Evolutionary conservation across 2,329 filamentous ascomycete species (phyloP).

Genomic region (Penicillium sp.): DNA sequence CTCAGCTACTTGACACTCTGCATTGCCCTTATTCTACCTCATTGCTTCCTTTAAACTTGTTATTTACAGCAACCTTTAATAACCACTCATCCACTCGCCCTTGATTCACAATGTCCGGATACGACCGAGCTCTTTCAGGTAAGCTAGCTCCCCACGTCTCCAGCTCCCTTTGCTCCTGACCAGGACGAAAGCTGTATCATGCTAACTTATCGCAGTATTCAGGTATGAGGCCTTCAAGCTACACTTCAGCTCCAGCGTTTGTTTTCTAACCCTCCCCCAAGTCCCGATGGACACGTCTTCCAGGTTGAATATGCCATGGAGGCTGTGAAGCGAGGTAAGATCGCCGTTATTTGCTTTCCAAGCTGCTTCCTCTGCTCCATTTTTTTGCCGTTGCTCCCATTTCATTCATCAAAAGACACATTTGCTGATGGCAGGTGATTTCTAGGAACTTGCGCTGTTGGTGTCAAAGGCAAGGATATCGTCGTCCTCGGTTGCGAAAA

Average conservation of each 20-base stretch:
- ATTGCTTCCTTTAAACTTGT: slow-evolving; percentile 1
- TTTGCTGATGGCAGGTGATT: slow-evolving; percentile 6
- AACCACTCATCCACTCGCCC: slow-evolving; percentile 5
- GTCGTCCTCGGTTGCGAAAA: slow-evolving; percentile 98
- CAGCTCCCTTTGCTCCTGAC: slow-evolving; percentile 33
- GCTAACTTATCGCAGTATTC: slow-evolving; percentile 69
- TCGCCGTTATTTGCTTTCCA: slow-evolving; percentile 13
- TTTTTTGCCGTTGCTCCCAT: background rate
- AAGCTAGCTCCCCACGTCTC: slow-evolving; percentile 38
- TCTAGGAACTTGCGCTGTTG: slow-evolving; percentile 91
- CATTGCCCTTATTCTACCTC: slow-evolving; percentile 8
- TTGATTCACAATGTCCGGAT: slow-evolving; percentile 69
- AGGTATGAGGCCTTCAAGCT: slow-evolving; percentile 53
- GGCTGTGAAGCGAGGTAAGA: slow-evolving; percentile 90
- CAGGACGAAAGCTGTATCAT: slow-evolving; percentile 21
- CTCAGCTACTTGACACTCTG: slow-evolving; percentile 15
- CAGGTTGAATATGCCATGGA: slow-evolving; percentile 99
- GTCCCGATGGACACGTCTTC: slow-evolving; percentile 98
- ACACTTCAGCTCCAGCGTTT: slow-evolving; percentile 14
- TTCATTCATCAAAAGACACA: background rate
- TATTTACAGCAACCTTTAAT: background rate
- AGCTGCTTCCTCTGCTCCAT: background rate
- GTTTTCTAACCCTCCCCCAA: slow-evolving; percentile 55
- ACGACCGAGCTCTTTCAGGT: slow-evolving; percentile 99
- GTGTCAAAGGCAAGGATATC: slow-evolving; percentile 90